Base-by-base conservation (phyloP, 345 rosid species). In the Viola odorata region DNA sequence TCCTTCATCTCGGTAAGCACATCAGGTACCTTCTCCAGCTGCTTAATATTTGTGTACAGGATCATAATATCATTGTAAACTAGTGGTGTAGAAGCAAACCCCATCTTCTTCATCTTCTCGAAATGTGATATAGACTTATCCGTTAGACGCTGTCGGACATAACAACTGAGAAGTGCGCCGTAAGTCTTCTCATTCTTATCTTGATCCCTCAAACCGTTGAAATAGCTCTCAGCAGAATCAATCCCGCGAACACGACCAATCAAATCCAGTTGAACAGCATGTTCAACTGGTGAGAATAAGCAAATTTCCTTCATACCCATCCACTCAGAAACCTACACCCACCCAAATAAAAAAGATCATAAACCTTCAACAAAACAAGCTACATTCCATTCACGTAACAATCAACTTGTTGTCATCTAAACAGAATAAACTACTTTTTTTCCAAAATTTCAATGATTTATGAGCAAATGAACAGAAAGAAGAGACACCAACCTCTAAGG, bases 141-240 rank as follows among this genome's bases (percentile, higher is more conserved):
- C 12, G 72, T 74, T 60, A 85, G 78, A 4, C 62, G 81, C 63
- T 82, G 89, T 62, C 90, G 74, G 13, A 81, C 89, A 64, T 84
- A 92, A 65, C 96, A 92, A 63, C 83, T 80, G 48, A 92, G 80
- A 57, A 92, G 91, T 39, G 98, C 96, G 13, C 96, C 96, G 42
- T 87, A 82, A 3, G 96, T 89, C 78, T 87, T 85, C 0, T 77
- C 82, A 63, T 72, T 89, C 74, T 83, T 89, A 62, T 85, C 84
- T 16, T 80, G 78, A 39, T 87, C 89, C 78, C 70, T 78, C 58
- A 92, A 73, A 61, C 50, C 73, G 12, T 62, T 61, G 55, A 92
- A 89, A 71, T 92, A 92, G 51, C 53, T 73, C 79, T 89, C 96
- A 0, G 98, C 96, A 37, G 82, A 64, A 12, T 66, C 50, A 56